Evolutionary conservation across 495 filamentous ascomycete species (phyloP).

Genomic region (Neurospora pannonica): DNA sequence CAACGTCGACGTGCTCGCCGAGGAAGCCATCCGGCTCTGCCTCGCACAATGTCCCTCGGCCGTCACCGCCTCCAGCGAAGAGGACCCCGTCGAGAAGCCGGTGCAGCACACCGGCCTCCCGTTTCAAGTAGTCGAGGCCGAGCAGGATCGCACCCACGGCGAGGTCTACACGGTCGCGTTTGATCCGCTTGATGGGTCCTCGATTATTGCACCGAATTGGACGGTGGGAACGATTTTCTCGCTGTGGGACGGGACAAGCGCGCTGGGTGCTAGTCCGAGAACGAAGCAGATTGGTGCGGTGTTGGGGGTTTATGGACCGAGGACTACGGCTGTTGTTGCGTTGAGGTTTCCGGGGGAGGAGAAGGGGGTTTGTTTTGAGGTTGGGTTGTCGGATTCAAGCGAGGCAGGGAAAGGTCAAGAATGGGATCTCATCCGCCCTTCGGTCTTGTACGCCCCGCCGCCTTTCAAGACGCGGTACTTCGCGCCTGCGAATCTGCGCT

Average conservation of each 20-base stretch:
- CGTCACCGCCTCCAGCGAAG: conserved; percentile 40
- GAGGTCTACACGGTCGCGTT: conserved; percentile 47
- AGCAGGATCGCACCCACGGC: neutral
- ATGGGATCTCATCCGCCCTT: conserved; percentile 27
- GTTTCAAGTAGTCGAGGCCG: neutral
- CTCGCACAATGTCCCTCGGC: conserved; percentile 32
- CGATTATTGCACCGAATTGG: conserved; percentile 45
- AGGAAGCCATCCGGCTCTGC: conserved; percentile 32
- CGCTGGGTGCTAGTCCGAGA: conserved; percentile 26
- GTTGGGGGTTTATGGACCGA: conserved; percentile 42
- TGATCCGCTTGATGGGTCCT: conserved; percentile 45
- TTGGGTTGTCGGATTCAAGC: conserved; percentile 20
- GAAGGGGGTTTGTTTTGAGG: conserved; percentile 29
- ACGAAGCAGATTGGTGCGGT: conserved; percentile 34
- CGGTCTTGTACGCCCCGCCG: conserved; percentile 16
- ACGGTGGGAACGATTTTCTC: conserved; percentile 44
- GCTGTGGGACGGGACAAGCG: conserved; percentile 38
- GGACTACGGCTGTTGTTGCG: conserved; percentile 40
- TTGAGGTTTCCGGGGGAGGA: conserved; percentile 27
- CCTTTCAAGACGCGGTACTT: conserved; percentile 37
- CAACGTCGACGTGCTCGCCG: conserved; percentile 45
- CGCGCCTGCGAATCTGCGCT: conserved; percentile 44
- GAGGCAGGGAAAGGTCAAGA: neutral
- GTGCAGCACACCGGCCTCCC: conserved; percentile 1
- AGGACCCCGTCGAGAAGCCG: conserved; percentile 38